Base-by-base conservation (phyloP, 2,329 filamentous ascomycete species). In the Diplocarpon mali region DNA sequence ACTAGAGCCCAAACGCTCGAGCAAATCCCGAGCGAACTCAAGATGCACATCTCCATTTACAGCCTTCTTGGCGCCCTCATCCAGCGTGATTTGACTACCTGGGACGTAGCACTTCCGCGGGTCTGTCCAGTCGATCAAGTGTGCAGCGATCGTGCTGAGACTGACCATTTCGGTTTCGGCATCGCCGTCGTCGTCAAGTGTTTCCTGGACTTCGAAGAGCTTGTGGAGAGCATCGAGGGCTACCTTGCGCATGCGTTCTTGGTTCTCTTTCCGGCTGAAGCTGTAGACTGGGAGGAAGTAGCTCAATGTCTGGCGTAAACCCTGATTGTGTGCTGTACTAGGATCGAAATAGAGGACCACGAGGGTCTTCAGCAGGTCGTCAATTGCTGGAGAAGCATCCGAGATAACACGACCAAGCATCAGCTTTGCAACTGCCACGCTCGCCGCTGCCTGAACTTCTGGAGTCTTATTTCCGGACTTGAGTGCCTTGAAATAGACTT, bases 211-310 rank as follows among this genome's bases (percentile, higher is more conserved):
- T 47, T 82, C 83, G 57, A 83, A 75, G 7, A 95, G 73, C 11
- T 81, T 77, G 51, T 87, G 81, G 9, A 96, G 68, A 0, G 87
- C 78, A 20, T 83, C 76, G 2, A 90, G 74, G 0, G 83, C 76
- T 15, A 95, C 75, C 14, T 70, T 67, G 6, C 79, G 77, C 83
- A 96, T 88, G 29, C 87, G 73, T 24, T 83, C 75, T 51, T 92
- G 88, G 58, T 95, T 95, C 51, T 85, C 83, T 3, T 80, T 64
- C 2, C 85, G 76, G 7, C 84, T 89, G 64, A 90, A 94, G 63
- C 86, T 92, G 67, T 93, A 96, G 0, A 95, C 89, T 0, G 90
- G 90, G 30, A 96, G 69, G 71, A 95, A 95, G 64, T 96, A 96
- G 53, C 85, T 87, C 43, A 96, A 71, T 0, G 85, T 83, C 64